Percentiles rank a stretch among this genome's conserved stretches.
phyloP scores from a whole-genome alignment of 192 early-diverging fungal species.

The Entomortierella parvispora region DNA sequence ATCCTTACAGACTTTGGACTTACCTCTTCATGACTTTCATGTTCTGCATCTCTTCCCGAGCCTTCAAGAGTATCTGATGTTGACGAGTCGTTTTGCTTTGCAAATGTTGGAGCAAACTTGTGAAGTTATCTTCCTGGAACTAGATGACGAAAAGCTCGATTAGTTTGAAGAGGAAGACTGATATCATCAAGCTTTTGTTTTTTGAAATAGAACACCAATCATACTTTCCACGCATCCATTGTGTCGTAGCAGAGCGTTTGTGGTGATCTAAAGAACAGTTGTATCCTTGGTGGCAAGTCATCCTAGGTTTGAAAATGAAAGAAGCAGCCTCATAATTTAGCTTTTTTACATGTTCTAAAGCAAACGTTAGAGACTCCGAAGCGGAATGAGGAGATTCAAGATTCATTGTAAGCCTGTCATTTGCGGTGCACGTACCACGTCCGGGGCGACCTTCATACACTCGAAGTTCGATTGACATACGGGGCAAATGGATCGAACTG shows the following conservation, averaged over 20 bases:
- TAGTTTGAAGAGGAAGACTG: background rate
- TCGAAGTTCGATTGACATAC: constrained; percentile 34
- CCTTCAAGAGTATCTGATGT: constrained; percentile 16
- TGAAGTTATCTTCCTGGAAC: constrained; percentile 44
- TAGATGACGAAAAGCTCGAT: background rate
- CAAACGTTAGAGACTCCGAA: no score
- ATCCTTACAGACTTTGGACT: background rate
- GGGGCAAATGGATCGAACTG: constrained; percentile 4
- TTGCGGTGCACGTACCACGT: constrained; percentile 25
- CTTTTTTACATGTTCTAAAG: no score
- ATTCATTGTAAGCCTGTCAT: no score
- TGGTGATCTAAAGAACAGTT: constrained; percentile 17
- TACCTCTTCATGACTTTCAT: constrained; percentile 34
- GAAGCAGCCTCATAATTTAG: no score
- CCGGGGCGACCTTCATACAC: constrained; percentile 6
- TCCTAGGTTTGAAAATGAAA: constrained; percentile 1
- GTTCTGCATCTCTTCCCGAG: constrained; percentile 15
- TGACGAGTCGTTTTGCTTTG: constrained; percentile 23
- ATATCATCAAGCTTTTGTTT: background rate
- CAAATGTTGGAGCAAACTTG: constrained; percentile 15
- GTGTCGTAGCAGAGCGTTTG: constrained; percentile 9
- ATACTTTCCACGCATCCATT: constrained; percentile 36
- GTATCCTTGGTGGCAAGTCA: constrained; percentile 18
- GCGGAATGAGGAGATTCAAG: no score
- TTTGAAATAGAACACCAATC: no score